Percentiles rank a stretch among this genome's conserved stretches.
Conservation (phyloP, 306 rosid species). For the Trifolium pratense region DNA sequence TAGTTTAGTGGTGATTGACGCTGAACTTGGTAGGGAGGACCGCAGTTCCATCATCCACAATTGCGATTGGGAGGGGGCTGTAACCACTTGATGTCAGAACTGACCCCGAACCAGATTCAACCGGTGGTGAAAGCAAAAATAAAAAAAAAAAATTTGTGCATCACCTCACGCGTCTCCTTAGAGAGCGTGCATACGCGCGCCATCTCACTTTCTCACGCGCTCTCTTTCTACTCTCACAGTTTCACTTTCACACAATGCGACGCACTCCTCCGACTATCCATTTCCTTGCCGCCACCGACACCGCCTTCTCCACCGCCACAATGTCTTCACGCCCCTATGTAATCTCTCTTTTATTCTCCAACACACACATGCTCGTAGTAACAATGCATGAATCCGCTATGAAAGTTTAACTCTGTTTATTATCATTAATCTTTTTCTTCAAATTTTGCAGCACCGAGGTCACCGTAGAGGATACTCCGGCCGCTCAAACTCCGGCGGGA, state of each 20-base stretch:
- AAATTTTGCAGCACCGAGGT: conserved; percentile 61
- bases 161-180: conserved; percentile 44
- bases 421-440: not conserved
- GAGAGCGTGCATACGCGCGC: conserved; percentile 23
- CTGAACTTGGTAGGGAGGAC: too few species aligned
- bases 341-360: conserved; percentile 29
- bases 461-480: conserved; percentile 62
- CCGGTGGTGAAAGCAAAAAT: too few species aligned
- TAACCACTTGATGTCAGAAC: too few species aligned
- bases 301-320: conserved; percentile 41
- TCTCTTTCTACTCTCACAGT: not conserved
- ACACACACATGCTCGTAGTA: not conserved
- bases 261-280: conserved; percentile 53
- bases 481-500: conserved; percentile 49
- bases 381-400: not conserved
- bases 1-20: too few species aligned
- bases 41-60: too few species aligned
- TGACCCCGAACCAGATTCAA: too few species aligned
- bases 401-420: not conserved
- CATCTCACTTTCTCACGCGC: conserved; percentile 11
- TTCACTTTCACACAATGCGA: conserved; percentile 56
- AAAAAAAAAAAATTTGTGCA: too few species aligned
- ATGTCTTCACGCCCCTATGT: conserved; percentile 65
- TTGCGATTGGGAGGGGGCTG: too few species aligned
- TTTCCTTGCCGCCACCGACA: conserved; percentile 47